Percentiles rank a stretch among this genome's conserved stretches.
These are phyloP conservation scores for Neonectria hederae DNA, from an alignment of 2,329 filamentous ascomycete species.

Conservation along the genomic window DNA sequence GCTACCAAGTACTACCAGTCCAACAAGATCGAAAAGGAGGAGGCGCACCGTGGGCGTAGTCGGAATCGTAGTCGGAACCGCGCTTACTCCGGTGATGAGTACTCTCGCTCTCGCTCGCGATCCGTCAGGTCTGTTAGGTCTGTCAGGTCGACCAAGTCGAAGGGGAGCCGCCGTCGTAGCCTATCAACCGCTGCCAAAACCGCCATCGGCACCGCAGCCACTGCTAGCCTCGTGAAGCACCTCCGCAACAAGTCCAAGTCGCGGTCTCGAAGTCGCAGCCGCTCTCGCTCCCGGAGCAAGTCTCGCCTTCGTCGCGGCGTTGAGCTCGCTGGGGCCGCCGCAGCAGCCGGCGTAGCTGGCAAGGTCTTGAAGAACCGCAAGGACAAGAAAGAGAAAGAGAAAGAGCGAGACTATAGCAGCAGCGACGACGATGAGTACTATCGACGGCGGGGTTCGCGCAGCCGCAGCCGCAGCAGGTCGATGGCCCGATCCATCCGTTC, in stretches of 20 bases:
- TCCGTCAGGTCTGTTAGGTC: conserved; percentile 50
- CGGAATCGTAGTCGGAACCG: conserved; percentile 54
- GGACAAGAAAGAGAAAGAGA: conserved; percentile 65
- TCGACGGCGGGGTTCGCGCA: conserved; percentile 49
- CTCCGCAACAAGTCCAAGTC: conserved; percentile 62
- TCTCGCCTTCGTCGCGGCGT: conserved; percentile 63
- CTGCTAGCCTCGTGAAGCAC: conserved; percentile 67
- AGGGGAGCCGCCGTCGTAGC: conserved; percentile 54
- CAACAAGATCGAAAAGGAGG: conserved; percentile 68
- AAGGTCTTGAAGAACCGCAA: conserved; percentile 69
- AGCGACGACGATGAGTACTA: conserved; percentile 51
- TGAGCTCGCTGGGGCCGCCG: conserved; percentile 68
- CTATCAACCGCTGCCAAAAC: conserved; percentile 64
- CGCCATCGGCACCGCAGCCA: conserved; percentile 65
- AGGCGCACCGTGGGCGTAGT: conserved; percentile 64
- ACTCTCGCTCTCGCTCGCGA: conserved; percentile 55
- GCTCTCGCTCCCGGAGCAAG: conserved; percentile 53
- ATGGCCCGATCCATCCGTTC: conserved; percentile 60
- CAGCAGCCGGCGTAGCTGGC: conserved; percentile 68
- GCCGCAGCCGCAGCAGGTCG: conserved; percentile 60
- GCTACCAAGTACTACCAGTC: conserved; percentile 71
- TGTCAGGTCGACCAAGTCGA: conserved; percentile 53
- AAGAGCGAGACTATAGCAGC: conserved; percentile 27
- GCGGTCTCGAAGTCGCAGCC: conserved; percentile 38
- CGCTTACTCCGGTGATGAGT: conserved; percentile 52